These are phyloP conservation scores for Cyclotella choctawhatcheeana DNA, from an alignment of 108 stramenopile genomes.

Conservation along the genomic window DNA sequence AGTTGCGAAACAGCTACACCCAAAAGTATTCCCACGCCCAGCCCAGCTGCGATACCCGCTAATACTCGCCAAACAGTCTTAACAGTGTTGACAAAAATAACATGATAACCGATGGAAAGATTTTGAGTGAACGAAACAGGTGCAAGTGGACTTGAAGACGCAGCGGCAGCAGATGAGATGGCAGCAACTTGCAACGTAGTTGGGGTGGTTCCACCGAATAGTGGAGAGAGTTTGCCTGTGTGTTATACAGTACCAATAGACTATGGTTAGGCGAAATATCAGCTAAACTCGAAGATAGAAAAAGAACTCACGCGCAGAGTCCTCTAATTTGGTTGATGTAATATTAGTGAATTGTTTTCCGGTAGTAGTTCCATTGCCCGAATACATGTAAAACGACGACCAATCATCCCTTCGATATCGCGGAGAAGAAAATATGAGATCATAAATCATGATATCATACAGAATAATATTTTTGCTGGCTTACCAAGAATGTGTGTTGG, in stretches of 20 bases:
- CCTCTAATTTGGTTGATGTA: background rate
- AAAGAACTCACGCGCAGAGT: too few relatives aligned
- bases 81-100: slow-evolving; percentile 1
- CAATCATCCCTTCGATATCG: too few relatives aligned
- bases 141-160: background rate
- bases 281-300: too few relatives aligned
- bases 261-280: too few relatives aligned
- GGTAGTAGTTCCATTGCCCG: slow-evolving; percentile 3
- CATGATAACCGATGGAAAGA: slow-evolving; percentile 1
- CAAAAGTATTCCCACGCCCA: slow-evolving; percentile 4
- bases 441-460: too few relatives aligned
- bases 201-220: slow-evolving; percentile 25
- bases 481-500: slow-evolving; percentile 25
- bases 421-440: too few relatives aligned
- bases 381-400: slow-evolving; percentile 19
- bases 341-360: background rate
- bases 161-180: slow-evolving; percentile 27
- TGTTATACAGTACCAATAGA: too few relatives aligned
- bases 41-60: slow-evolving; percentile 28
- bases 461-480: too few relatives aligned
- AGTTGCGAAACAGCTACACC: slow-evolving; percentile 1
- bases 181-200: slow-evolving; percentile 33
- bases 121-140: slow-evolving; percentile 1
- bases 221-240: slow-evolving; percentile 1
- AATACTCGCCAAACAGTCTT: slow-evolving; percentile 15